A percentile compares a stretch with the other conserved stretches of the same genome.
phyloP scores from a whole-genome alignment of 2,329 filamentous ascomycete species.

The Colletotrichum agaves region DNA sequence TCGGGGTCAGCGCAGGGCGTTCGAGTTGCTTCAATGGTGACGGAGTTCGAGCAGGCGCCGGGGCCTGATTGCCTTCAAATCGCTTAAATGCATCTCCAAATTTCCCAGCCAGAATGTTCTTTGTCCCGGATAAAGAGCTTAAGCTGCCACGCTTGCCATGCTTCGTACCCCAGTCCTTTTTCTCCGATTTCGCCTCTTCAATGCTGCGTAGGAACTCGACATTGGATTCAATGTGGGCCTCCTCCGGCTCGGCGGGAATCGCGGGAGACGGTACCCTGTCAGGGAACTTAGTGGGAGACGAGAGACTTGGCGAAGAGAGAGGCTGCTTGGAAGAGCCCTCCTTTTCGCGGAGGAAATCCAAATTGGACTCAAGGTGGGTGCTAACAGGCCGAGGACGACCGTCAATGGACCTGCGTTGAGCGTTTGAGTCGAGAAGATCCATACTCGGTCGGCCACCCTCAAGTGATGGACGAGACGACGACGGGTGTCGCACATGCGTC shows the following conservation, averaged over 20 bases:
- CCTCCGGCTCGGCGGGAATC: conserved; percentile 53
- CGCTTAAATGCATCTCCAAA: conserved; percentile 95
- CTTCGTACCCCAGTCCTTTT: conserved; percentile 64
- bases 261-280: conserved; percentile 56
- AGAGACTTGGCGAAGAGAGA: conserved; percentile 48
- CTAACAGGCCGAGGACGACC: conserved; percentile 78
- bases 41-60: conserved; percentile 53
- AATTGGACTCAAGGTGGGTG: conserved; percentile 82
- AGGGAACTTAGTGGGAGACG: conserved; percentile 45
- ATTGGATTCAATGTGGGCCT: conserved; percentile 79
- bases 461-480: conserved; percentile 73
- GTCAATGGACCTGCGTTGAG: conserved; percentile 58
- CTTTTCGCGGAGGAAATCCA: conserved; percentile 84
- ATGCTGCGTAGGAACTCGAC: conserved; percentile 84
- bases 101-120: conserved; percentile 84
- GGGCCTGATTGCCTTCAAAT: conserved; percentile 73
- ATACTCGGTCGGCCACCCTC: conserved; percentile 75
- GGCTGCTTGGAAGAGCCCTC: conserved; percentile 66
- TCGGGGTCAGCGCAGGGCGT: conserved; percentile 71
- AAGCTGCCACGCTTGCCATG: conserved; percentile 80
- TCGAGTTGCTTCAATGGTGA: conserved; percentile 61
- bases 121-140: conserved; percentile 77
- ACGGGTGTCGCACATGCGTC: conserved; percentile 51
- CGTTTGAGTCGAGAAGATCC: conserved; percentile 71
- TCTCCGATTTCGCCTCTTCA: conserved; percentile 72